Base-by-base conservation (phyloP, 768 basidiomycete genomes). In the Boletus reticulatus region DNA sequence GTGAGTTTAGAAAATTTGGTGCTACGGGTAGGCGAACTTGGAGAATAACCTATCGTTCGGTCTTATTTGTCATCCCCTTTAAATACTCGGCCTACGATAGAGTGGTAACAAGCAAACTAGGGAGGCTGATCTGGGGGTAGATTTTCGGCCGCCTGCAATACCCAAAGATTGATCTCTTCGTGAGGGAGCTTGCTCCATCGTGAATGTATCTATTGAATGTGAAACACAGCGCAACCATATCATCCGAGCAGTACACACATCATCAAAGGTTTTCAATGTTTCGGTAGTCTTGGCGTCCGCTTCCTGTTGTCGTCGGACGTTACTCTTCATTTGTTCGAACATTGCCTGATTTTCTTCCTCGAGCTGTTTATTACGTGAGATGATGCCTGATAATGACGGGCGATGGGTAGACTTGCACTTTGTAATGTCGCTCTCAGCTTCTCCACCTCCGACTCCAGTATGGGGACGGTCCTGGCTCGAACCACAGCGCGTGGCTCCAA, bases 401-500 rank as follows among this genome's bases (percentile, higher is more conserved):
- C 17, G 37, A n/a, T 6, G n/a, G 31, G 43, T 32, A 37, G 10
- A 54, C 67, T 50, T 60, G 73, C 81, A 57, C 69, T 68, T 39
- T 69, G 64, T 16, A 82, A 56, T 31, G 71, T 70, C 3, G 68
- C 73, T 46, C 62, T 69, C 37, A 82, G 63, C 24, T 67, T 67
- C 50, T 76, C 75, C 13, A 73, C 67, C 55, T 80, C 80, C 9
- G 64, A 61, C 54, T 75, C 73, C 27, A 92, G 65, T 6, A 84
- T 65, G 1, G 89, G 88, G 6, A 89, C 71, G 0, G 83, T 85
- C 49, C 83, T 75, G 1, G 88, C 87, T 45, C 80, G 76, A 29
- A 84, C 80, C 7, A 86, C 87, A 29, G 76, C 77, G 14, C 76
- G 80, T 3, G 91, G 87, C 43, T 82, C 79, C 31, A 92, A 69